Percentiles rank a stretch among this genome's conserved stretches.
Evolutionary conservation across 805 yeast species (phyloP).

Genomic region (Candida loeiensis): DNA sequence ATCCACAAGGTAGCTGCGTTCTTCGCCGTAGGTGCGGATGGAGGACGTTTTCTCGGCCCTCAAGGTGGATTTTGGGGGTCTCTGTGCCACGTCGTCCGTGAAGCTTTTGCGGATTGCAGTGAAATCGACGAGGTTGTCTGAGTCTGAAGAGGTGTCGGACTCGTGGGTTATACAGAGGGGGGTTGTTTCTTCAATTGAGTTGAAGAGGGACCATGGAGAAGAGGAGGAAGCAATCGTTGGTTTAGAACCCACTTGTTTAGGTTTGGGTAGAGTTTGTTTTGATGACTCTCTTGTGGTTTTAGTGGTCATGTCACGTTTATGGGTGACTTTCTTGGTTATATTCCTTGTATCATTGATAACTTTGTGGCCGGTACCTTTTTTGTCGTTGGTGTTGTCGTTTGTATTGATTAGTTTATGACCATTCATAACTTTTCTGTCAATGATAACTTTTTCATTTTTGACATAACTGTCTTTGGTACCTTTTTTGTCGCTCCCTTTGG

Average conservation of each 20-base stretch:
- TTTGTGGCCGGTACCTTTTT: too few relatives aligned
- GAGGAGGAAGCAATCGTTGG: neutral
- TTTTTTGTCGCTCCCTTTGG: neutral
- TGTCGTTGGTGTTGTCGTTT: too few relatives aligned
- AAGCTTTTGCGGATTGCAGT: neutral
- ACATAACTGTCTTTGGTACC: neutral
- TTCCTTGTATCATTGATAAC: too few relatives aligned
- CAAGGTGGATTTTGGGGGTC: too few relatives aligned
- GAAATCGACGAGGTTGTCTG: neutral
- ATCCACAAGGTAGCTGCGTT: slow-evolving; percentile 16
- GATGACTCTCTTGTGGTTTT: neutral
- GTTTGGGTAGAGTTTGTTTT: neutral
- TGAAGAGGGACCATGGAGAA: neutral
- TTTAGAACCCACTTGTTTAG: neutral
- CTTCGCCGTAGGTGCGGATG: slow-evolving; percentile 15
- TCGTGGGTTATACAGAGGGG: neutral
- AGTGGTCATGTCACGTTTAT: neutral
- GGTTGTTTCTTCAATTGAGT: neutral
- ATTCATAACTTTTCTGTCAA: too few relatives aligned
- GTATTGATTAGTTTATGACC: too few relatives aligned
- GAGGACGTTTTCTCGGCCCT: neutral
- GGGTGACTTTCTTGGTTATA: neutral
- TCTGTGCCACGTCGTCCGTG: too few relatives aligned
- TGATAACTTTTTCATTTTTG: too few relatives aligned
- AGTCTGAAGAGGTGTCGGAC: neutral